Evolutionary conservation across 1,284 basidiomycete genomes (phyloP).

Genomic region (Pseudozyma hubeiensis): DNA sequence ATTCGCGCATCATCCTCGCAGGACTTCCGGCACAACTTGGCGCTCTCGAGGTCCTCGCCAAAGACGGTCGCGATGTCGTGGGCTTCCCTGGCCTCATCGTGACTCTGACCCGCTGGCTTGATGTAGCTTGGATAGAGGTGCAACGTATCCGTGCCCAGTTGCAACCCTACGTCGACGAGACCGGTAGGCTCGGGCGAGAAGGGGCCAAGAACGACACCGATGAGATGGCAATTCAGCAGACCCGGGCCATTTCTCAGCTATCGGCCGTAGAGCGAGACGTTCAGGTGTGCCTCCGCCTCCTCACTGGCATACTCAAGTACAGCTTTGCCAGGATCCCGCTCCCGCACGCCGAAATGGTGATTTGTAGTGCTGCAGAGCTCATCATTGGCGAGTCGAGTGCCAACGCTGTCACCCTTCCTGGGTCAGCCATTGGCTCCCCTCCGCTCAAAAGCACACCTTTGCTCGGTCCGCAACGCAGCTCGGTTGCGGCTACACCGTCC

Average conservation of each 20-base stretch:
- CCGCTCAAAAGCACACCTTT: slow-evolving; percentile 27
- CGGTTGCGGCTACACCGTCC: slow-evolving; percentile 16
- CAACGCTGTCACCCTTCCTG: slow-evolving; percentile 22
- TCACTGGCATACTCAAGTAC: slow-evolving; percentile 64
- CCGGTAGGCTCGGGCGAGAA: slow-evolving; percentile 11
- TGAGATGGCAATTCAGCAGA: slow-evolving; percentile 16
- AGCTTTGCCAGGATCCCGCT: slow-evolving; percentile 59
- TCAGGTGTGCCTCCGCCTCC: slow-evolving; percentile 52
- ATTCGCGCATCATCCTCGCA: slow-evolving; percentile 29
- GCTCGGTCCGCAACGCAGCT: slow-evolving; percentile 24
- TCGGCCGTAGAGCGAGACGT: slow-evolving; percentile 55
- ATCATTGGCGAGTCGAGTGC: slow-evolving; percentile 40
- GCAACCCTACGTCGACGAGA: slow-evolving; percentile 22
- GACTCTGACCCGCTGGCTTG: slow-evolving; percentile 54
- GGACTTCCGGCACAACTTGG: slow-evolving; percentile 53
- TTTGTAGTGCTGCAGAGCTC: slow-evolving; percentile 48
- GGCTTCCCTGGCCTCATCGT: slow-evolving; percentile 58
- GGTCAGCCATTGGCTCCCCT: slow-evolving; percentile 35
- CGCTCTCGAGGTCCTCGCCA: slow-evolving; percentile 62
- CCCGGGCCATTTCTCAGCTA: slow-evolving; percentile 21
- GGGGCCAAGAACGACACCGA: slow-evolving; percentile 16
- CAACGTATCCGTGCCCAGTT: slow-evolving; percentile 50
- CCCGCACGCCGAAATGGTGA: slow-evolving; percentile 51
- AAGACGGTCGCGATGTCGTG: slow-evolving; percentile 61
- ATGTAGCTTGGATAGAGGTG: slow-evolving; percentile 55